Evolutionary conservation across 495 filamentous ascomycete species (phyloP).

Genomic region (Aspergillus bertholletiae): DNA sequence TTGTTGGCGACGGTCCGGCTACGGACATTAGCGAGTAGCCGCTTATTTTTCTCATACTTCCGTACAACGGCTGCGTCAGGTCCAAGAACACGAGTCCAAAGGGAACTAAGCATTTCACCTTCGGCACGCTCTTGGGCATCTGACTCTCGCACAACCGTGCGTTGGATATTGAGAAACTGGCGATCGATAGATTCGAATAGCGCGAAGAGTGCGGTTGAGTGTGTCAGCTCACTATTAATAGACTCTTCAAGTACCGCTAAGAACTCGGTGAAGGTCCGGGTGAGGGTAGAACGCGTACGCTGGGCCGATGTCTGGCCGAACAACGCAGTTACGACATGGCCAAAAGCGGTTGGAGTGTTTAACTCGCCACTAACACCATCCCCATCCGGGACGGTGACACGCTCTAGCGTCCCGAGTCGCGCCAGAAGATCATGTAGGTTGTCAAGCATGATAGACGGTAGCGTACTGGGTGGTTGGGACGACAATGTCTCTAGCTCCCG

Average conservation of each 20-base stretch:
- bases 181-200: slow-evolving; percentile 85
- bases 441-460: slow-evolving; percentile 64
- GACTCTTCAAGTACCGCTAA: slow-evolving; percentile 82
- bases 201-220: slow-evolving; percentile 70
- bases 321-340: slow-evolving; percentile 59
- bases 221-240: slow-evolving; percentile 75
- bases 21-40: slow-evolving; percentile 69
- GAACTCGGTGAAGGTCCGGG: slow-evolving; percentile 84
- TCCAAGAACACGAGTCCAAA: slow-evolving; percentile 83
- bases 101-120: slow-evolving; percentile 71
- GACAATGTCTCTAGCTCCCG: slow-evolving; percentile 66
- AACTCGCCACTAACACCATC: slow-evolving; percentile 41
- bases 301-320: slow-evolving; percentile 79
- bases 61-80: slow-evolving; percentile 63
- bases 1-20: slow-evolving; percentile 84
- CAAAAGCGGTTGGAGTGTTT: slow-evolving; percentile 59
- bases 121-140: slow-evolving; percentile 75
- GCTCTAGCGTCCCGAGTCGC: slow-evolving; percentile 64
- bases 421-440: slow-evolving; percentile 77
- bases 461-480: slow-evolving; percentile 47
- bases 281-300: slow-evolving; percentile 73
- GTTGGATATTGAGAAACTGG: slow-evolving; percentile 82
- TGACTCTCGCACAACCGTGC: slow-evolving; percentile 79
- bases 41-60: slow-evolving; percentile 86
- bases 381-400: slow-evolving; percentile 11